Conservation (phyloP, 495 filamentous ascomycete genomes). For the Amphirosellinia nigrospora region DNA sequence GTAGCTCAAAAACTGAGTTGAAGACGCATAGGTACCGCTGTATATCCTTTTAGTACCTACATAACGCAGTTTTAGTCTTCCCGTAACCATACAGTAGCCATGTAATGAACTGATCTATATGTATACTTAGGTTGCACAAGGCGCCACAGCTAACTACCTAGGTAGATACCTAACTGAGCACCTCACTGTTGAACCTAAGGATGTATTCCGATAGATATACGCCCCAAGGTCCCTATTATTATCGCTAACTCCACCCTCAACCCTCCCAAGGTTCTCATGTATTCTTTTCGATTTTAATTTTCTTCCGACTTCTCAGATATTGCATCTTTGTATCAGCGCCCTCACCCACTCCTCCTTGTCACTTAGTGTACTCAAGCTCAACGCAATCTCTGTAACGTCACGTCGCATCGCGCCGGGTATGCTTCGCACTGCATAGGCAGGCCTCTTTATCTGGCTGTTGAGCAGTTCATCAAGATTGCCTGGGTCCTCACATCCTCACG, state of each 20-base stretch:
- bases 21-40: neutral
- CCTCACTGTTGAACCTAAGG: too few relatives aligned
- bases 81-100: too few relatives aligned
- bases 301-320: neutral
- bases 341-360: conserved; percentile 14
- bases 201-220: conserved; percentile 17
- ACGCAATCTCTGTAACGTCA: conserved; percentile 27
- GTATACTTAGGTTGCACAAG: neutral
- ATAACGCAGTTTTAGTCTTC: too few relatives aligned
- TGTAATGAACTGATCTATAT: neutral
- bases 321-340: neutral
- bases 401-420: conserved; percentile 27
- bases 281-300: neutral
- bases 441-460: conserved; percentile 17
- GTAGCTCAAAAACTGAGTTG: neutral
- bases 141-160: neutral
- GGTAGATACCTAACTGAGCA: too few relatives aligned
- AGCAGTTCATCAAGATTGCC: conserved; percentile 22
- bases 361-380: neutral
- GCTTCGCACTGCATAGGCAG: conserved; percentile 18
- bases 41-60: neutral
- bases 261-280: too few relatives aligned
- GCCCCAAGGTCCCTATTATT: conserved; percentile 3
- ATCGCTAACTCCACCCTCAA: neutral
- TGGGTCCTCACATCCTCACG: neutral